Evolutionary conservation across 2,329 filamentous ascomycete genomes (phyloP).

Genomic region (Ophiosphaerella narmari): DNA sequence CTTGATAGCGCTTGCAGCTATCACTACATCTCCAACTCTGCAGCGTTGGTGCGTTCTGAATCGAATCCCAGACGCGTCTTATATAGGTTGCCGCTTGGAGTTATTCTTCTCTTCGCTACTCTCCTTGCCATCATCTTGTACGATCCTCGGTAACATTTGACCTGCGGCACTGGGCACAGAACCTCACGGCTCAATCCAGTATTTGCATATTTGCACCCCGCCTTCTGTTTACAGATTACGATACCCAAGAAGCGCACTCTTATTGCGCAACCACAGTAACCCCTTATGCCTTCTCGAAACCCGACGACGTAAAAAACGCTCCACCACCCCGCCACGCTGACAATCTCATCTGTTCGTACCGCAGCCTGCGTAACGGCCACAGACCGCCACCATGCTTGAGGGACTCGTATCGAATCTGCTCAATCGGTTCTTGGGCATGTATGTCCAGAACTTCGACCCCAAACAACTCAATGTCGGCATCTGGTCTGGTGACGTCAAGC

Average conservation of each 20-base stretch:
- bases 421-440: constrained; percentile 99
- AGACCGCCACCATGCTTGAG: constrained; percentile 80
- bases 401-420: constrained; percentile 94
- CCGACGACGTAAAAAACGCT: constrained; percentile 34
- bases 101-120: constrained; percentile 25
- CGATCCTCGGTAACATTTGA: constrained; percentile 19
- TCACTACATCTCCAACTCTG: constrained; percentile 26
- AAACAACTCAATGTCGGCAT: constrained; percentile 98
- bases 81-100: constrained; percentile 18
- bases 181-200: constrained; percentile 19
- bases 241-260: constrained; percentile 27
- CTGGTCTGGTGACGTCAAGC: constrained; percentile 97
- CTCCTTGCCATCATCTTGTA: constrained; percentile 19
- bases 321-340: constrained; percentile 24
- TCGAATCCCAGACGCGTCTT: constrained; percentile 21
- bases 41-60: constrained; percentile 25
- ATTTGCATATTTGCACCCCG: constrained; percentile 9
- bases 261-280: constrained; percentile 19
- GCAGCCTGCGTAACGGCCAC: constrained; percentile 75
- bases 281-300: constrained; percentile 41
- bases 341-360: constrained; percentile 35
- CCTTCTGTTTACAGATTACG: constrained; percentile 31
- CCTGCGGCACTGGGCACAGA: constrained; percentile 16
- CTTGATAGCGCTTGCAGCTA: constrained; percentile 29
- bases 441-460: constrained; percentile 99